Evolutionary conservation across 129 eudicot genomes (phyloP), one percentile per base, ranked within the genome.

Genomic region (Tagetes patula): DNA sequence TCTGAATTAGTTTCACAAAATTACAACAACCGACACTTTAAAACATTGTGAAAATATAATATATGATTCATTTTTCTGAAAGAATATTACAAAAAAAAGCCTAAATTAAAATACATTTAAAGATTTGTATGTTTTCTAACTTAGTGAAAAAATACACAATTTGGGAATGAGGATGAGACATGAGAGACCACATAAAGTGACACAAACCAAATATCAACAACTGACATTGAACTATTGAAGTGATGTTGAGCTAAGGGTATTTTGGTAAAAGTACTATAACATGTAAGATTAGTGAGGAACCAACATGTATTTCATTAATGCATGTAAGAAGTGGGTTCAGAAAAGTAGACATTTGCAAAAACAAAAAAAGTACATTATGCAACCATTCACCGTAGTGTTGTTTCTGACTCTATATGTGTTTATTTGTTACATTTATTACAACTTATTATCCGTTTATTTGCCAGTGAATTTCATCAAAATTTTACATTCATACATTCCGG

Each of bases 301-400:
- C 68, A 67, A 74, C 80, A 32, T 68, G 59, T 59, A 65, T 34
- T 11, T 30, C 73, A 53, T 30, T 34, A 75, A 42, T 42, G 62
- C 76, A 77, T 43, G 70, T 39, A 70, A 58, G 6, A 73, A 54
- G 48, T 67, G 73, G 74, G 54, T 54, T 20, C n/a, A 63, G 20
- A 72, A 67, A 76, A 68, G 69, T 36, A 36, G 80, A 46, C 63
- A 75, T 33, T 37, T 49, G 63, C 14, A 41, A 52, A 47, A 20
- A 20, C 27, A 20, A 20, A 20, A 20, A 67, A 70, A 62, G 72
- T 70, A 62, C 77, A 31, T 46, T 59, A 71, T 49, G 72, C 66
- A 64, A 62, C 72, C 72, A 70, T 52, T 70, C 67, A 78, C 68
- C 27, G 27, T 20, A 20, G 27, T 20, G 27, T 20, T 20, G 27